Evolutionary conservation across 257 asterid genomes (phyloP).

Genomic region (Solanum phureja): DNA sequence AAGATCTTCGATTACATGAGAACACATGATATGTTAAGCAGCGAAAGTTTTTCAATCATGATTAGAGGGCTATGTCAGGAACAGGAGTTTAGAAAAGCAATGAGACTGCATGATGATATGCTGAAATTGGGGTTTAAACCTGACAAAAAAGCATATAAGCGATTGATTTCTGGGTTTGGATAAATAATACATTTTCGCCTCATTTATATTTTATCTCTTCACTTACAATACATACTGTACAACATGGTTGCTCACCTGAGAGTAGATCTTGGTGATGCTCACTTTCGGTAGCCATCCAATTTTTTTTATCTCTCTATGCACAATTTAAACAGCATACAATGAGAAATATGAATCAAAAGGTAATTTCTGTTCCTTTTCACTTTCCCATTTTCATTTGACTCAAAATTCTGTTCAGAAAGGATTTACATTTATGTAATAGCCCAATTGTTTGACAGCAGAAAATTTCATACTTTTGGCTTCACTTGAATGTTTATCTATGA

Average conservation of each 20-base stretch:
- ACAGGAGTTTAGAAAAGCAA: conserved; percentile 56
- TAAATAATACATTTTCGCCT: conserved; percentile 1
- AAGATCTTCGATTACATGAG: conserved; percentile 60
- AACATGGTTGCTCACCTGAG: not conserved
- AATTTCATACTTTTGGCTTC: not conserved
- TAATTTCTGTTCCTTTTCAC: not conserved
- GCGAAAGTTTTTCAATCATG: conserved; percentile 48
- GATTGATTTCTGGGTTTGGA: conserved; percentile 55
- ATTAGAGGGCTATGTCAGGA: conserved; percentile 46
- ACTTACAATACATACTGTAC: not conserved
- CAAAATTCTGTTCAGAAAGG: not conserved
- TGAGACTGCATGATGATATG: conserved; percentile 76
- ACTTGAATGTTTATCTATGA: not conserved
- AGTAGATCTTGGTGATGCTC: not conserved
- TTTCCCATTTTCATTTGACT: not conserved
- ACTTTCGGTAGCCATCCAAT: not conserved
- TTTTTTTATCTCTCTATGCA: not conserved
- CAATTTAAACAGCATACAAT: not conserved
- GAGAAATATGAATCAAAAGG: not conserved
- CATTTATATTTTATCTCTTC: not conserved
- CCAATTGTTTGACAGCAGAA: not conserved
- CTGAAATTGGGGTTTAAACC: conserved; percentile 63
- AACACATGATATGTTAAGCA: conserved; percentile 16
- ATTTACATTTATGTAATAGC: not conserved
- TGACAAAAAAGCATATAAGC: conserved; percentile 37